Evolutionary conservation across 2,329 filamentous ascomycete genomes (phyloP).

Genomic region (Chrysoporthe cubensis): DNA sequence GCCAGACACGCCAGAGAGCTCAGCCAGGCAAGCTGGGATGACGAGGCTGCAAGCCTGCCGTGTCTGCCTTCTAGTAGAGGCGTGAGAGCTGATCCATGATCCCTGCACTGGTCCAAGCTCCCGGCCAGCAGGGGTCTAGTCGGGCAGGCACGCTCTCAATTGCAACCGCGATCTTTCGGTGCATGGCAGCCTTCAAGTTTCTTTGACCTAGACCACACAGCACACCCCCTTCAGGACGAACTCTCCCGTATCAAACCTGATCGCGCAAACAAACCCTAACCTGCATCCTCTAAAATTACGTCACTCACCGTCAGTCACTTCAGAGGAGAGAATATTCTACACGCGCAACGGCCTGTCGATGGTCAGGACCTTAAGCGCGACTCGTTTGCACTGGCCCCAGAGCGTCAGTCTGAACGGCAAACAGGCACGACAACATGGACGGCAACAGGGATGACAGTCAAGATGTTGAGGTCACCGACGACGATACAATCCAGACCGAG

Average conservation of each 20-base stretch:
- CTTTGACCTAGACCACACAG: slow-evolving; percentile 11
- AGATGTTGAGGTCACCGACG: slow-evolving; percentile 57
- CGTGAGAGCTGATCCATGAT: slow-evolving; percentile 12
- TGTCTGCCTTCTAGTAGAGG: slow-evolving; percentile 29
- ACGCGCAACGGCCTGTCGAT: slow-evolving; percentile 11
- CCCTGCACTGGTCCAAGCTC: slow-evolving; percentile 30
- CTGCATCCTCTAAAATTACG: too few relatives aligned
- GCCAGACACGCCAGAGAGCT: slow-evolving; percentile 11
- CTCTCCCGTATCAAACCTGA: neutral
- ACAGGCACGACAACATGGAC: slow-evolving; percentile 38
- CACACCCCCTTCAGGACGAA: neutral
- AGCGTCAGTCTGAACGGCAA: slow-evolving; percentile 39
- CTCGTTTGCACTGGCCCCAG: slow-evolving; percentile 24
- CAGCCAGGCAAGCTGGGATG: slow-evolving; percentile 47
- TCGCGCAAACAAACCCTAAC: neutral
- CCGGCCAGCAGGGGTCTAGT: slow-evolving; percentile 30
- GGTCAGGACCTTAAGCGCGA: slow-evolving; percentile 20
- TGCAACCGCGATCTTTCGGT: slow-evolving; percentile 22
- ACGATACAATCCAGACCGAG: slow-evolving; percentile 82
- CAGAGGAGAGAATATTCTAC: neutral
- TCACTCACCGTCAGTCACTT: neutral
- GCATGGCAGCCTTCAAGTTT: slow-evolving; percentile 11
- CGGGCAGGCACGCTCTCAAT: slow-evolving; percentile 20
- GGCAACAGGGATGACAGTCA: neutral
- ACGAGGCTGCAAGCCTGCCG: slow-evolving; percentile 60